Base-by-base conservation (phyloP, 2,329 filamentous ascomycete species). In the Xylaria sp. region DNA sequence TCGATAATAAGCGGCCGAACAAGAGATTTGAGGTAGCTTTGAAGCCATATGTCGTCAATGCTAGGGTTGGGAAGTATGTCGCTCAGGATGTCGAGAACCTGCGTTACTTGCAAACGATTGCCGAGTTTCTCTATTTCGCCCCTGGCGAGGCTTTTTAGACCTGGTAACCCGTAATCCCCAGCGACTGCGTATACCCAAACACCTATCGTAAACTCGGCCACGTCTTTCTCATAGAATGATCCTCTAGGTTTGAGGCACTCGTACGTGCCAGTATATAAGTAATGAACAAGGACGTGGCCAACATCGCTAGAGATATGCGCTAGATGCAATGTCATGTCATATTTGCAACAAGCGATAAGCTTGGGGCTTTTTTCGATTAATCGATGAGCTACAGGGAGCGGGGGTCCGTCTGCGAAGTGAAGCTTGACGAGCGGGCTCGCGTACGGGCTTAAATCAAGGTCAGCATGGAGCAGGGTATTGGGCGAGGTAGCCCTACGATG, bases 251-350 rank as follows among this genome's bases (percentile, higher is more conserved):
- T 67, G 3, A 74, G 64, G 42, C 65, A 69, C 42, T 73, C 61
- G 45, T 73, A 74, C 6, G 31, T 68, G 45, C 63, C 63, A 6
- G 72, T 71, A 20, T 69, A 70, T 38, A 74, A 38, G 61, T 69
- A 69, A 62, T 74, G 67, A 42, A 70, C 66, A 38, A 74, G 50
- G 31, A 72, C 63, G 51, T 74, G 70, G n/a, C 68, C 65, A 56
- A 50, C 45, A 29, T 44, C 44, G 25, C 61, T 31, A 54, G 67
- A 36, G 31, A 73, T 64, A n/a, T 79, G 11, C 11, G n/a, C 10
- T 10, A 70, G n/a, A 33, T 50, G 27, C 49, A 56, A 36, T 25
- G 31, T 58, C 33, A 20, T 58, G 53, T 42, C 17, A 53, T 45
- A n/a, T 25, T n/a, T 15, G 51, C 27, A 61, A 38, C 33, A 6